A percentile compares a stretch with the other conserved stretches of the same genome.
Conservation (phyloP, 1,284 basidiomycete species). For the Sporisorium graminicola region DNA sequence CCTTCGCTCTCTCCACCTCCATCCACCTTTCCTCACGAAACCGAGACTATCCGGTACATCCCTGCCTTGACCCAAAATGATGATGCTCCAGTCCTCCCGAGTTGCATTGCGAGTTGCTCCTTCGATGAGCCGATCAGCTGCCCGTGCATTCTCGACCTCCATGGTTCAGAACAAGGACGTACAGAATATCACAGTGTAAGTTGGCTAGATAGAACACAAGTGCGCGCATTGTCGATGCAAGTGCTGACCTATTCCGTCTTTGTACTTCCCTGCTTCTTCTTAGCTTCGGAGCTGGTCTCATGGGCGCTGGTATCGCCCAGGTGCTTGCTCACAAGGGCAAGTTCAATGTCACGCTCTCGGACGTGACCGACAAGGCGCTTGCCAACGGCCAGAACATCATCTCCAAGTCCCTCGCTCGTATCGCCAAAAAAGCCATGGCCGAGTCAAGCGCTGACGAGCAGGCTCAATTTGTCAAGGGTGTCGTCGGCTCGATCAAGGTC, state of each 20-base stretch:
- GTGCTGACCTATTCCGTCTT: background rate
- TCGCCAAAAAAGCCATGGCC: slow-evolving; percentile 72
- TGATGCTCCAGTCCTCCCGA: slow-evolving; percentile 38
- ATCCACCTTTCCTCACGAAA: background rate
- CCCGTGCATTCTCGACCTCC: slow-evolving; percentile 58
- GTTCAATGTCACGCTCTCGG: slow-evolving; percentile 70
- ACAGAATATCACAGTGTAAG: slow-evolving; percentile 69
- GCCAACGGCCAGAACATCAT: slow-evolving; percentile 74
- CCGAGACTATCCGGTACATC: background rate
- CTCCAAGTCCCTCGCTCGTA: slow-evolving; percentile 73
- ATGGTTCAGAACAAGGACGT: slow-evolving; percentile 62
- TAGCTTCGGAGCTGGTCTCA: slow-evolving; percentile 68
- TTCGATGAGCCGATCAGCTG: slow-evolving; percentile 21
- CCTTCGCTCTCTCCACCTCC: background rate
- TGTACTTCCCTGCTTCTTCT: background rate
- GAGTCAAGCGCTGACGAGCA: slow-evolving; percentile 72
- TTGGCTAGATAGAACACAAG: background rate
- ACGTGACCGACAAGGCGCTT: slow-evolving; percentile 70
- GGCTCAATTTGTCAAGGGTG: slow-evolving; percentile 67
- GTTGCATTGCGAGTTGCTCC: slow-evolving; percentile 24
- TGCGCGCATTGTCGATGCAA: background rate
- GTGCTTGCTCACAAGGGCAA: slow-evolving; percentile 67
- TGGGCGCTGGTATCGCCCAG: slow-evolving; percentile 69
- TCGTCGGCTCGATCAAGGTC: slow-evolving; percentile 72
- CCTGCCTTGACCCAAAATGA: slow-evolving; percentile 20